Conservation (phyloP, 2,329 filamentous ascomycete species). For the Diaporthe sp. region DNA sequence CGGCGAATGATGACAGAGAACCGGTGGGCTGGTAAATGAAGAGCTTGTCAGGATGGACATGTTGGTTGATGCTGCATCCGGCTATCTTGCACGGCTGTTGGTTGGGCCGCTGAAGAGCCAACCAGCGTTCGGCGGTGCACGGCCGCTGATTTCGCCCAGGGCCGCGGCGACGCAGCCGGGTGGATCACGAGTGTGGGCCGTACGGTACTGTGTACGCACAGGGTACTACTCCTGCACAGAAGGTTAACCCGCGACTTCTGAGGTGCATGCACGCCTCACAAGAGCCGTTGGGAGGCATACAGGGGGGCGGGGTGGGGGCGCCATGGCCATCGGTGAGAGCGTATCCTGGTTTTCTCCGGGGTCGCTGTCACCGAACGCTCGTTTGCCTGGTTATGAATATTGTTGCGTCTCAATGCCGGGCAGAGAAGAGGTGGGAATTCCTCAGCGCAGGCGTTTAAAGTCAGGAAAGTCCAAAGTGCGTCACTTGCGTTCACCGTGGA, state of each 20-base stretch:
- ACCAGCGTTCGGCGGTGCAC: background rate
- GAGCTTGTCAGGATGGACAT: constrained; percentile 20
- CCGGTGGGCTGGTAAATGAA: constrained; percentile 21
- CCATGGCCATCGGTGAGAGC: background rate
- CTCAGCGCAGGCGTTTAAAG: no score
- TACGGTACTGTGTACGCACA: background rate
- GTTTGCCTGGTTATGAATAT: no score
- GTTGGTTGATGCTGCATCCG: constrained; percentile 25
- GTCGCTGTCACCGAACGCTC: no score
- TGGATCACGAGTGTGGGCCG: background rate
- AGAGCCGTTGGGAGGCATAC: background rate
- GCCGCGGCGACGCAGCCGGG: constrained; percentile 12
- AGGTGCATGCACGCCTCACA: background rate
- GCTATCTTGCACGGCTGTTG: background rate
- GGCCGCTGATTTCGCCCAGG: background rate
- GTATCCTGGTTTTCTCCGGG: background rate
- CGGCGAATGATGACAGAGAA: constrained; percentile 21
- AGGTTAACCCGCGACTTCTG: no score
- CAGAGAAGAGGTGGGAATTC: no score
- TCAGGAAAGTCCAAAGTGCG: no score
- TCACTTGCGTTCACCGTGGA: no score
- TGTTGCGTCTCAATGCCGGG: no score
- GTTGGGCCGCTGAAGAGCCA: background rate
- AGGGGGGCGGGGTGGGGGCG: no score
- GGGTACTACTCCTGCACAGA: background rate